Base-by-base conservation (phyloP, 2,329 filamentous ascomycete genomes). In the Tricladium varicosporioides region DNA sequence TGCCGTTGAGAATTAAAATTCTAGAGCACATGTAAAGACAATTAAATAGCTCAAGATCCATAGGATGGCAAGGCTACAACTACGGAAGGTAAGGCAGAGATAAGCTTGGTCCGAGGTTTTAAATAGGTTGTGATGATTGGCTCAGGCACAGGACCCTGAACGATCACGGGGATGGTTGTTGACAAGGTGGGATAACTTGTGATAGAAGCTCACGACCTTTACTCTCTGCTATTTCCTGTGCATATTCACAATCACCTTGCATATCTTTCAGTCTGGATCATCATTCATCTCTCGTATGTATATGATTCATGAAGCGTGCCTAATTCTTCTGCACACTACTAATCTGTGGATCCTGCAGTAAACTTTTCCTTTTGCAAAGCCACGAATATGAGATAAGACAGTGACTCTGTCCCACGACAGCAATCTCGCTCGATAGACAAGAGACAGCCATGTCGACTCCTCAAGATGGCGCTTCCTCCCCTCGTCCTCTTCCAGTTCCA, bases 401-500 rank as follows among this genome's bases (percentile, higher is more conserved):
- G 14, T 43, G 22, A 33, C 42, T 48, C 49, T 53, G 32, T 54
- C 59, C 43, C 32, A 44, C 53, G 15, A 52, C 45, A 32, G 19
- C 51, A 15, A 18, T 18, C 14, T 42, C 15, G 5, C 48, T 18
- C 45, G 40, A 44, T 43, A 19, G 15, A 16, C 22, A 16, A 31
- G 45, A 16, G 22, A 52, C 36, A 19, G 61, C 22, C 45, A 75
- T 73, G 67, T 69, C 69, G 50, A 69, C 71, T 51, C 70, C 72
- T 43, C 68, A 66, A 22, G 57, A 62, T 56, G 61, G 56, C 16
- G 58, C 62, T 32, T 66, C 67, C n/a, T 67, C 67, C 42, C 61
- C 67, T 60, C 59, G 65, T 62, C 67, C 75, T 69, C 61, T 73
- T 63, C 69, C 71, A 59, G 68, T 74, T 60, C 63, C 75, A 54